phyloP scores from a whole-genome alignment of 2,329 filamentous ascomycete species.

The Lasiodiplodia gonubiensis region DNA sequence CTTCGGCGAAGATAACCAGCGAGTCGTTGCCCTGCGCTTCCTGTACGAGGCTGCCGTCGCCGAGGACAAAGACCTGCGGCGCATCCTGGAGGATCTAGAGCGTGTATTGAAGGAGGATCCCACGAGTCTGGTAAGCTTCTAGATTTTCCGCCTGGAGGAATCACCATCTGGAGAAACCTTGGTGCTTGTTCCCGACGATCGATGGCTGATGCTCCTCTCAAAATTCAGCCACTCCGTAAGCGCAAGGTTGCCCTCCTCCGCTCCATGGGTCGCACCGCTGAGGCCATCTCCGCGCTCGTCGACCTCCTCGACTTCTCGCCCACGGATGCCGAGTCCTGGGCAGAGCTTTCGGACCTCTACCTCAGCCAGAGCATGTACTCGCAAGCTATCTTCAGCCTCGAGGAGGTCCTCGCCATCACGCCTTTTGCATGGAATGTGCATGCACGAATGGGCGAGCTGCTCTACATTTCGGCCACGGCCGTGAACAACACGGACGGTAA shows the following conservation, averaged over 20 bases:
- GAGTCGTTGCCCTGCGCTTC: slow-evolving; percentile 81
- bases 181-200: background rate
- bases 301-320: slow-evolving; percentile 81
- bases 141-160: background rate
- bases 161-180: background rate
- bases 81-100: slow-evolving; percentile 78
- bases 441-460: slow-evolving; percentile 81
- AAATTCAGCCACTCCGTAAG: slow-evolving; percentile 76
- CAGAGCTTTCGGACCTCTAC: slow-evolving; percentile 88
- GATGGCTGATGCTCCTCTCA: slow-evolving; percentile 39
- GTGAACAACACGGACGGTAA: slow-evolving; percentile 45
- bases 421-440: slow-evolving; percentile 98
- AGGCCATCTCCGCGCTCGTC: slow-evolving; percentile 77
- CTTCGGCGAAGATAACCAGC: slow-evolving; percentile 84
- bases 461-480: slow-evolving; percentile 67
- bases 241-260: slow-evolving; percentile 79
- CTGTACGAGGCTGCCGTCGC: slow-evolving; percentile 85
- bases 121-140: slow-evolving; percentile 73
- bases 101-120: slow-evolving; percentile 73
- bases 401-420: slow-evolving; percentile 84
- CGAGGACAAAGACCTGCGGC: slow-evolving; percentile 68
- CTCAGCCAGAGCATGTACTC: slow-evolving; percentile 76
- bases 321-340: slow-evolving; percentile 92
- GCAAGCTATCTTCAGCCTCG: slow-evolving; percentile 85
- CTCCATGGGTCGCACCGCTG: slow-evolving; percentile 70